Evolutionary conservation across 2,329 filamentous ascomycete species (phyloP), one percentile per base, ranked within the genome.

Genomic region (Chrysosphaeria jannelii): DNA sequence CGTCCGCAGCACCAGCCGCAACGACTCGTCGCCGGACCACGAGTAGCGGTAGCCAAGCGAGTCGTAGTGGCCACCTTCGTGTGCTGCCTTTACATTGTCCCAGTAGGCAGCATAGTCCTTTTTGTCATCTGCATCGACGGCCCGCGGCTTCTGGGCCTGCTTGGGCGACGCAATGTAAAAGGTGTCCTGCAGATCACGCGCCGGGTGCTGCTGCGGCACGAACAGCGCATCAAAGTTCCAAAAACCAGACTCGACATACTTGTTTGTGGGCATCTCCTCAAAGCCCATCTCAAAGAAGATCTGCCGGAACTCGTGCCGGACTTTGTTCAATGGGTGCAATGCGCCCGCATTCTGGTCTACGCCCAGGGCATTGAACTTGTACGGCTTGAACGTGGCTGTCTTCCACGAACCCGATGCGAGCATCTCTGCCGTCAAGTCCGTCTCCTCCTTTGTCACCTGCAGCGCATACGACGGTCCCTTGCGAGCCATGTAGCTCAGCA

Each of bases 221-320:
- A 81, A 91, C 31, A 97, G 74, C 13, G 79, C 66, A 40, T 93
- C 81, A 45, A 93, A 93, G 48, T 93, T 93, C 78, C 85, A 97
- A 65, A 93, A 91, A 22, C 81, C 79, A 8, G 79, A 81, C 49
- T 97, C 85, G 31, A 93, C 79, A 42, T 68, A 91, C 43, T 74
- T 64, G 47, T 71, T 70, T 23, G 81, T 91, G 9, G 79, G 74
- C 85, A 97, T 93, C 53, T 97, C 85, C 38, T 81, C 68, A 51
- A 93, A 97, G 25, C 81, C 85, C 67, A 90, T 89, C 43, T 90
- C 78, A 48, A 97, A 93, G 64, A 97, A 97, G 41, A 97, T 91
- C 40, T 85, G 72, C 28, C 85, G 59, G 58, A 97, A 90, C 48
- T 93, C 85, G 36, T 75, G 62, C 35, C 85, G 70, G 36, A 93